Evolutionary conservation across 1,284 basidiomycete species (phyloP), one percentile per base, ranked within the genome.

Genomic region (Pseudozyma thailandica): DNA sequence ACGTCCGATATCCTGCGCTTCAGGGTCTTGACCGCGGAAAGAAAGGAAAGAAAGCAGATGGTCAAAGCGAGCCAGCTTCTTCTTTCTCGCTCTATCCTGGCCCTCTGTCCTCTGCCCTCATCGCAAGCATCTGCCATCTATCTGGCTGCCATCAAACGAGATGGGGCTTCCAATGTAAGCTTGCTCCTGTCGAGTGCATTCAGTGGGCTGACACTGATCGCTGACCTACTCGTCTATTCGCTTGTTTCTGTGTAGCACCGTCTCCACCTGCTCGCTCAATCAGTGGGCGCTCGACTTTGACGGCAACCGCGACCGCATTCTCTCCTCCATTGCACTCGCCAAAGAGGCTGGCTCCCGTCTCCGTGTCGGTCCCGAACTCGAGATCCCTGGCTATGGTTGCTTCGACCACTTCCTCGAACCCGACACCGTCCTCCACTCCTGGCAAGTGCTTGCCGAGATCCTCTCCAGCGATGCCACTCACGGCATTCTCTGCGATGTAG

Each of bases 311-410:
- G 90, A 94, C 68, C 89, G 96, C 20, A 98, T 98, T 66, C 84
- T 98, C 39, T 86, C 88, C 50, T 97, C 94, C 68, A 98, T 98
- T 71, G 85, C 85, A 6, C 88, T 93, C 45, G 93, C 96, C 5
- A 98, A 95, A 84, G 86, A 88, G 47, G 87, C 89, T 49, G 93
- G 94, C n/a, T 94, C 94, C 7, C 92, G 90, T 3, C 85, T 99
- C 27, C 87, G 96, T 78, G 94, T 98, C n/a, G 96, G 96, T 1
- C 96, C 96, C 18, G 95, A 98, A 83, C 87, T 98, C n/a, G 96
- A 99, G 84, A 93, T 99, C 72, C 91, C 94, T 91, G 93, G 59
- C 27, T 72, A 68, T 38, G 68, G 58, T 30, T 70, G 66, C 30
- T 82, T 82, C 49, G 81, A 82, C 58, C 81, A 82, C 59, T 74